Conservation (phyloP, 805 yeast species). For the Candida vaughaniae region DNA sequence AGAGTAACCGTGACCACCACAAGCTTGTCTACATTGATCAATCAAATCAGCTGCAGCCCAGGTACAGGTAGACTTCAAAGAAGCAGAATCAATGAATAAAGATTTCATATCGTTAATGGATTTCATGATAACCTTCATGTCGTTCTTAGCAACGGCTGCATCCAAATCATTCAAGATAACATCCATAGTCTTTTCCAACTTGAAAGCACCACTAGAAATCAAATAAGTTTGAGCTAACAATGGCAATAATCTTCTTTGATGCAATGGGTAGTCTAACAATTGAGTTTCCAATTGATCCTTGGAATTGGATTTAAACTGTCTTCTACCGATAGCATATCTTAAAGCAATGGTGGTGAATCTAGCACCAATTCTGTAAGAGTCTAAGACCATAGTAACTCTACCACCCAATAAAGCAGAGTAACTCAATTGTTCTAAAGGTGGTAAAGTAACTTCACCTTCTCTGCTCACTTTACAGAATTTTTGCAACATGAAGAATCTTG, state of each 20-base stretch:
- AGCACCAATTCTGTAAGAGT: constrained; percentile 43
- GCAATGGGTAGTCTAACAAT: constrained; percentile 45
- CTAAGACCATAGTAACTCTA: constrained; percentile 45
- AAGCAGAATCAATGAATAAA: constrained; percentile 44
- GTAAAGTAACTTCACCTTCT: constrained; percentile 40
- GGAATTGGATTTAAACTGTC: constrained; percentile 40
- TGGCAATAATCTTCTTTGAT: constrained; percentile 46
- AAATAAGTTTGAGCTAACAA: constrained; percentile 42
- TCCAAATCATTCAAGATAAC: constrained; percentile 33
- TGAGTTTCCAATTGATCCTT: constrained; percentile 33
- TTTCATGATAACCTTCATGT: constrained; percentile 27
- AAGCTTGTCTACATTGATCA: constrained; percentile 43
- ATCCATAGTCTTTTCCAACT: constrained; percentile 34
- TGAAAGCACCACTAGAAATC: constrained; percentile 37
- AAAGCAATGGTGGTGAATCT: constrained; percentile 43
- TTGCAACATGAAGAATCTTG: constrained; percentile 47
- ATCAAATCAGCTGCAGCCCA: constrained; percentile 45
- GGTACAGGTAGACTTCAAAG: constrained; percentile 44
- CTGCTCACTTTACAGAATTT: constrained; percentile 41
- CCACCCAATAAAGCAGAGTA: constrained; percentile 45
- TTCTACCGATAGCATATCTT: constrained; percentile 46
- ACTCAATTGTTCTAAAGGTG: constrained; percentile 46
- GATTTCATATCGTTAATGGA: constrained; percentile 40
- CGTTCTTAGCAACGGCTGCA: constrained; percentile 33
- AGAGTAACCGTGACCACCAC: constrained; percentile 50